phyloP scores from a whole-genome alignment of 768 basidiomycete genomes.

The Podaxis sp. region DNA sequence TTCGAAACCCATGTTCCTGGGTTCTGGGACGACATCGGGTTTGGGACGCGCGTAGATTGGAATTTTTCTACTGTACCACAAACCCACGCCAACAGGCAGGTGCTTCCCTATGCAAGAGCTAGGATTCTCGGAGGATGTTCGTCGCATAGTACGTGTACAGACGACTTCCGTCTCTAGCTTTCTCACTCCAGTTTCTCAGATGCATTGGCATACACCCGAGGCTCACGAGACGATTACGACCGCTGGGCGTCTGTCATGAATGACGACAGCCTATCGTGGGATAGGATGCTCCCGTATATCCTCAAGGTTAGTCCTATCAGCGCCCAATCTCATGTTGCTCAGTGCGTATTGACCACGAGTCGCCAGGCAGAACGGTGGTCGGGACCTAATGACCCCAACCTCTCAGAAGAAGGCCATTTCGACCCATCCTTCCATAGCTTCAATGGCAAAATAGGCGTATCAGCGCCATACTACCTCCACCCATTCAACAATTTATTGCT shows the following conservation, averaged over 20 bases:
- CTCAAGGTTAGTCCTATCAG: conserved; percentile 1
- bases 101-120: conserved; percentile 23
- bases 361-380: neutral
- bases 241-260: conserved; percentile 5
- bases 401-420: conserved; percentile 22
- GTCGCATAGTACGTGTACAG: conserved; percentile 21
- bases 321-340: neutral
- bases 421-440: conserved; percentile 28
- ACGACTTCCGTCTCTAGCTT: neutral
- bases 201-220: conserved; percentile 10
- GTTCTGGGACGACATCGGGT: neutral
- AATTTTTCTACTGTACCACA: conserved; percentile 22
- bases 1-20: conserved; percentile 7
- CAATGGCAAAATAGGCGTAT: conserved; percentile 22
- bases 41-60: conserved; percentile 16
- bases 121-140: conserved; percentile 27
- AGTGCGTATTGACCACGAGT: neutral
- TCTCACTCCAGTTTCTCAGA: neutral
- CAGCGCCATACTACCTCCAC: conserved; percentile 21
- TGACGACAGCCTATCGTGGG: conserved; percentile 13
- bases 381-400: conserved; percentile 14
- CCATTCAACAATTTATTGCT: conserved; percentile 15
- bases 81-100: conserved; percentile 20
- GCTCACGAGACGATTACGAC: conserved; percentile 13
- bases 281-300: conserved; percentile 12